A percentile compares a stretch with the other conserved stretches of the same genome.
Evolutionary conservation across 1,284 basidiomycete species (phyloP).

Genomic region (Peniophora sp.): DNA sequence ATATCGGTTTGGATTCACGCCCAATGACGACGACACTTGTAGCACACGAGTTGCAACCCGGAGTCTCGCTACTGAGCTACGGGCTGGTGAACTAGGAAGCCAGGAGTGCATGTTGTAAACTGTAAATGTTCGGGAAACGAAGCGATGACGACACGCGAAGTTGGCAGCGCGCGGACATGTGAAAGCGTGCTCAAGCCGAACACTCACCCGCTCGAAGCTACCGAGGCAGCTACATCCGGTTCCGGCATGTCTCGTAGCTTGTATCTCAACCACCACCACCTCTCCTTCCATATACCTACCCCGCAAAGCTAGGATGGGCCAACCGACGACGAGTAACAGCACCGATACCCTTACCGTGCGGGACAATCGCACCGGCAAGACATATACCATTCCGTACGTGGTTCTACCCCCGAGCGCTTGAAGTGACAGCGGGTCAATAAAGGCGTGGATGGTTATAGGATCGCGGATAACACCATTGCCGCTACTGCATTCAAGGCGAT

Average conservation of each 20-base stretch:
- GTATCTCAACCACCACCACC: not conserved
- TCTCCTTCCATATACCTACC: not conserved
- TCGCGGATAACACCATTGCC: constrained; percentile 66
- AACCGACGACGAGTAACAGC: constrained; percentile 24
- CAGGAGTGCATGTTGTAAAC: not conserved
- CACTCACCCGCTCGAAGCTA: not conserved
- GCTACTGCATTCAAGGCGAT: constrained; percentile 80
- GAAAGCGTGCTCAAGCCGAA: not conserved
- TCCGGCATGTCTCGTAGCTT: not conserved
- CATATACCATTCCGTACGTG: constrained; percentile 69
- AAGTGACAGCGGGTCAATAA: not conserved
- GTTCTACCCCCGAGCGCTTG: not conserved
- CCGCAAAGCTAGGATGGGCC: constrained; percentile 35
- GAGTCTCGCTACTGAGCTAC: no score
- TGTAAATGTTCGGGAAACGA: not conserved
- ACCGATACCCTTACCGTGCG: constrained; percentile 51
- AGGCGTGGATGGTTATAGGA: constrained; percentile 33
- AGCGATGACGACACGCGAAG: not conserved
- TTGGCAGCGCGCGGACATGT: not conserved
- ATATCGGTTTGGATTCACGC: no score
- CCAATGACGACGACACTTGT: no score
- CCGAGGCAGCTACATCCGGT: not conserved
- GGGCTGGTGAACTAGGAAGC: no score
- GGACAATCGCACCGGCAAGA: constrained; percentile 82
- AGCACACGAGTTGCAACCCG: no score